Percentiles rank a stretch among this genome's conserved stretches.
Conservation (phyloP, 495 filamentous ascomycete genomes). For the Bacidia gigantensis region DNA sequence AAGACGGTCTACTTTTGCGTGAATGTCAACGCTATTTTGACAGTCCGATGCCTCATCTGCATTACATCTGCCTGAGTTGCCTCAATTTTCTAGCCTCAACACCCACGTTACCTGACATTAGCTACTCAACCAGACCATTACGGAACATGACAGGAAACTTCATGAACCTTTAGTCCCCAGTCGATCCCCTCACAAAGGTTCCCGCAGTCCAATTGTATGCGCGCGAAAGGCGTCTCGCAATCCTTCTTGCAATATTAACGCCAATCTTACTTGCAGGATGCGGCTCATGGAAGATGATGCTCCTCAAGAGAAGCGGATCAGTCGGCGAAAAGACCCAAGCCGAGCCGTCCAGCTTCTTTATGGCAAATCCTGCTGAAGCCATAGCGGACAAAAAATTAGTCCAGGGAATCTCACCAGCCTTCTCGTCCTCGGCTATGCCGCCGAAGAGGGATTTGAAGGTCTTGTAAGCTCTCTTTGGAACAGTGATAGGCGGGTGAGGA, state of each 20-base stretch:
- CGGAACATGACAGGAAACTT: too few species aligned
- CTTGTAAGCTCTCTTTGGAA: constrained; percentile 32
- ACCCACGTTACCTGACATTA: too few species aligned
- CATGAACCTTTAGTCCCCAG: too few species aligned
- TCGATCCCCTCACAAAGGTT: constrained; percentile 24
- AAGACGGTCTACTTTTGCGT: too few species aligned
- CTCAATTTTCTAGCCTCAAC: too few species aligned
- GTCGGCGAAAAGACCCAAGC: constrained; percentile 38
- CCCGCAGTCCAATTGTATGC: constrained; percentile 33
- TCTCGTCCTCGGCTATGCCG: constrained; percentile 15
- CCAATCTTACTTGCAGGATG: constrained; percentile 36
- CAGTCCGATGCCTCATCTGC: too few species aligned
- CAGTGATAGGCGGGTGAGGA: constrained; percentile 21
- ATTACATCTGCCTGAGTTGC: too few species aligned
- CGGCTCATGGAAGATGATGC: constrained; percentile 43
- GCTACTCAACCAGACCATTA: too few species aligned
- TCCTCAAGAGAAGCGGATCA: constrained; percentile 25
- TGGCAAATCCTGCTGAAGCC: constrained; percentile 30
- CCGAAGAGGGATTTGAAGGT: constrained; percentile 36
- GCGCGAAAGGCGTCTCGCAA: constrained; percentile 31
- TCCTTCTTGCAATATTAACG: constrained; percentile 23
- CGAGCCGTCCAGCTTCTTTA: constrained; percentile 38
- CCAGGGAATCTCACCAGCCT: constrained; percentile 36
- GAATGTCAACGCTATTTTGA: too few species aligned
- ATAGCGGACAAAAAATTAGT: constrained; percentile 40